Evolutionary conservation across 2,329 filamentous ascomycete species (phyloP), one percentile per base, ranked within the genome.

Genomic region (Phaeomoniella chlamydospora): DNA sequence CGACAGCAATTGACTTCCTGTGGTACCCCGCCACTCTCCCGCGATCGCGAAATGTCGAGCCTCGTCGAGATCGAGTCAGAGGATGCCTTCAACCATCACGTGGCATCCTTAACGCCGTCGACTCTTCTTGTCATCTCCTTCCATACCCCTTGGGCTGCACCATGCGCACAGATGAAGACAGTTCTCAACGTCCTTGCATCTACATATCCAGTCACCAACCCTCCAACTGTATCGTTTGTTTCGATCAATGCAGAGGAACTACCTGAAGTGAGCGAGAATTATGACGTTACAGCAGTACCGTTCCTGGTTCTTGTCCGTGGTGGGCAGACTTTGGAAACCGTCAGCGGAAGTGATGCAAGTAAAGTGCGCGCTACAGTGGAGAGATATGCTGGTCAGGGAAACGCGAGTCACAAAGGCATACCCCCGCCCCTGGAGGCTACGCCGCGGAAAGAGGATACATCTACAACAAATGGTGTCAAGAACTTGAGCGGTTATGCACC

Each of bases 91-190:
- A 67, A 77, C 45, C 62, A 73, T 45, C 70, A 80, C 52, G 65
- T 83, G 43, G 65, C 68, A 43, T 68, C 74, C 30, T 68, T 87
- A 11, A 72, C 82, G 9, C 53, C 78, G 2, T 71, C 77, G 12
- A 74, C 81, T 12, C 74, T 94, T 41, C 69, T 88, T 43, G 70
- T 94, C 52, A 74, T 93, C 53, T 94, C 87, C 56, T 98, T 98
- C 68, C 82, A 96, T 58, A 86, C 90, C 14, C 82, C 87, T 45
- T 98, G 90, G 90, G 90, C 90, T 18, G 86, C 86, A 40, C 90
- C 90, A 32, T 96, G 90, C 67, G 77, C 82, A 43, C 86, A 94
- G 62, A 96, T 96, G 87, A 75, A 74, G 47, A 81, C 77, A 35
- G 81, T 96, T 48, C 74, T 98, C 45, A 70, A 74, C 52, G 80